Evolutionary conservation across 108 stramenopile genomes (phyloP).

Genomic region (Cyclotella cryptica): DNA sequence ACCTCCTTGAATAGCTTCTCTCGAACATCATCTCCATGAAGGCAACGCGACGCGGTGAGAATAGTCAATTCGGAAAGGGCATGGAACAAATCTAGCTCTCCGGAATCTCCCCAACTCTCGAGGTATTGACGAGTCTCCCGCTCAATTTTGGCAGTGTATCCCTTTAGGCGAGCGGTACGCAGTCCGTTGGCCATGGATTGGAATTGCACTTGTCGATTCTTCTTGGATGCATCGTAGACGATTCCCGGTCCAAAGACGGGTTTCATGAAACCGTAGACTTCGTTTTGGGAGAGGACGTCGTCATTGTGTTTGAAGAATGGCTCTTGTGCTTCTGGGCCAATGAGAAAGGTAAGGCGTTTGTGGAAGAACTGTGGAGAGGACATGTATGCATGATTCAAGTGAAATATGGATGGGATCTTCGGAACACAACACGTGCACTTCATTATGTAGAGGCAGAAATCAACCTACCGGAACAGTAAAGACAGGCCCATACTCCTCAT

Average conservation of each 20-base stretch:
- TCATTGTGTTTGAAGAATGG: constrained; percentile 96
- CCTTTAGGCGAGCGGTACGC: constrained; percentile 88
- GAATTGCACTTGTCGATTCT: constrained; percentile 96
- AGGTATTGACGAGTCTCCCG: constrained; percentile 88
- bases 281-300: constrained; percentile 93
- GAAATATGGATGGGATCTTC: constrained; percentile 11
- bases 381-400: no score
- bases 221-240: constrained; percentile 96
- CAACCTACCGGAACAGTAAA: constrained; percentile 92
- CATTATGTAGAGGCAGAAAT: background rate
- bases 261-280: constrained; percentile 98
- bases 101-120: constrained; percentile 72
- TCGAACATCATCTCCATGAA: constrained; percentile 98
- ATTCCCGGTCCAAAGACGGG: constrained; percentile 96
- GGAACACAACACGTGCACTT: background rate
- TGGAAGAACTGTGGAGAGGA: constrained; percentile 79
- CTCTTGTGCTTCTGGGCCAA: constrained; percentile 96
- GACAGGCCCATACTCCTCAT: constrained; percentile 87
- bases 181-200: constrained; percentile 96
- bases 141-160: constrained; percentile 96
- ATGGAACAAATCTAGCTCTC: constrained; percentile 90
- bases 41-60: constrained; percentile 94
- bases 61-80: constrained; percentile 95
- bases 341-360: constrained; percentile 95
- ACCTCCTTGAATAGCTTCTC: constrained; percentile 96